Evolutionary conservation across 1,284 basidiomycete genomes (phyloP), one percentile per base, ranked within the genome.

Genomic region (Schizophyllum amplum): DNA sequence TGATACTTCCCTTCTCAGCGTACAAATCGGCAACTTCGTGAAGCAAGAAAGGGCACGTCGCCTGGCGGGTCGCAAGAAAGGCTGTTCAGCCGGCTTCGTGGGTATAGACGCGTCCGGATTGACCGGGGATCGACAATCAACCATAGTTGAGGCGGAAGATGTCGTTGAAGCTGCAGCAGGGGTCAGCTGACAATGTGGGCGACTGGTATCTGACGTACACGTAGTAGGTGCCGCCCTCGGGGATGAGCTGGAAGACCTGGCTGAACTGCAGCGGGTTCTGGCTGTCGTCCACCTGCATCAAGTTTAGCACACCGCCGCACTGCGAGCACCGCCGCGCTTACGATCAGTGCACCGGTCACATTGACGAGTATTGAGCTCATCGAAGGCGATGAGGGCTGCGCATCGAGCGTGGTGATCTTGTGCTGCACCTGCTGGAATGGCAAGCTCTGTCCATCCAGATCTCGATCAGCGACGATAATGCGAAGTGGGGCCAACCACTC

Each of bases 191-290:
- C 15, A 21, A 21, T 5, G 13, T 24, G 20, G 4, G 13, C 5
- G 48, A 24, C 11, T 4, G 48, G 20, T 4, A 4, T 11, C n/a
- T n/a, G 15, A 73, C 87, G 58, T 76, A 94, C 86, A 98, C 90
- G 70, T 87, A 98, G 80, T 92, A 98, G 63, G 82, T 83, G 24
- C 67, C 71, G 17, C 76, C 82, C 22, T 97, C 93, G 26, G 84
- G 88, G 59, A 91, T 80, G 54, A 98, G 83, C 63, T 95, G 93
- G 84, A 98, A 99, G 59, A 87, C 76, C 72, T 97, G 94, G 63
- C 86, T 90, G 79, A 92, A 98, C 66, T 84, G 85, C 59, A 98
- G 75, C n/a, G 91, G 83, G 66, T 92, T 90, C 57, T 72, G 57
- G 63, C 78, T 80, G 65, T 88, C 90, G 61, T 95, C 94, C 62